Conservation (phyloP, 1,284 basidiomycete species). For the Vanrija humicola region DNA sequence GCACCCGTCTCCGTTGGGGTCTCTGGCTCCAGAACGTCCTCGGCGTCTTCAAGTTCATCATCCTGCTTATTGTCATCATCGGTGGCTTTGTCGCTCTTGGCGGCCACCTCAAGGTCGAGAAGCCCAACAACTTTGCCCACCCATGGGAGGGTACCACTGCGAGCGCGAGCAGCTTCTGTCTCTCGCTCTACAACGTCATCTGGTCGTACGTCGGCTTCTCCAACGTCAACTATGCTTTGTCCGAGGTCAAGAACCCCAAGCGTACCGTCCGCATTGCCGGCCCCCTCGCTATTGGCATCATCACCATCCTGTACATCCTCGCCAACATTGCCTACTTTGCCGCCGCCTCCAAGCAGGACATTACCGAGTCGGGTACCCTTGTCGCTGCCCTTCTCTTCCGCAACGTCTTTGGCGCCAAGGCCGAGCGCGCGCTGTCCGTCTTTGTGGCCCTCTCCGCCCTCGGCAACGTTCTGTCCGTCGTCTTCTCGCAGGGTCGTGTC, state of each 20-base stretch:
- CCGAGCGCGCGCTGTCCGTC: conserved; percentile 22
- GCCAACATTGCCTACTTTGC: conserved; percentile 48
- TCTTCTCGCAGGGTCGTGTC: conserved; percentile 50
- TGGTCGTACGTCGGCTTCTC: conserved; percentile 47
- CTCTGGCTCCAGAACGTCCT: conserved; percentile 9
- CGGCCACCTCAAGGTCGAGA: conserved; percentile 52
- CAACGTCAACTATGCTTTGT: conserved; percentile 46
- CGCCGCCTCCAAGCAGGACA: conserved; percentile 43
- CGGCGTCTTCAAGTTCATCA: conserved; percentile 4
- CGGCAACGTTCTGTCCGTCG: conserved; percentile 39
- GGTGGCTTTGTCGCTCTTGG: conserved; percentile 55
- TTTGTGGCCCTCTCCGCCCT: conserved; percentile 46
- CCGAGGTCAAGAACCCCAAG: conserved; percentile 48
- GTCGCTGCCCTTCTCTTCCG: conserved; percentile 32
- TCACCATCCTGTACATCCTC: conserved; percentile 36
- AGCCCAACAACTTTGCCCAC: conserved; percentile 56
- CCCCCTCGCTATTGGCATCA: conserved; percentile 27
- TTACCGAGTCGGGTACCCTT: conserved; percentile 35
- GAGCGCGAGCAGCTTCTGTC: conserved; percentile 7
- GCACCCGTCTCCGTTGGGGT: conserved; percentile 5
- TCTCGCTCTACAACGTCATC: conserved; percentile 15
- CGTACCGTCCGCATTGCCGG: conserved; percentile 34
- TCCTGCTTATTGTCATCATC: conserved; percentile 41
- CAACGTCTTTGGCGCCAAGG: conserved; percentile 3
- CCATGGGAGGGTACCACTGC: conserved; percentile 52